Evolutionary conservation across 495 filamentous ascomycete genomes (phyloP), one percentile per base, ranked within the genome.

Genomic region (Parathielavia appendiculata): DNA sequence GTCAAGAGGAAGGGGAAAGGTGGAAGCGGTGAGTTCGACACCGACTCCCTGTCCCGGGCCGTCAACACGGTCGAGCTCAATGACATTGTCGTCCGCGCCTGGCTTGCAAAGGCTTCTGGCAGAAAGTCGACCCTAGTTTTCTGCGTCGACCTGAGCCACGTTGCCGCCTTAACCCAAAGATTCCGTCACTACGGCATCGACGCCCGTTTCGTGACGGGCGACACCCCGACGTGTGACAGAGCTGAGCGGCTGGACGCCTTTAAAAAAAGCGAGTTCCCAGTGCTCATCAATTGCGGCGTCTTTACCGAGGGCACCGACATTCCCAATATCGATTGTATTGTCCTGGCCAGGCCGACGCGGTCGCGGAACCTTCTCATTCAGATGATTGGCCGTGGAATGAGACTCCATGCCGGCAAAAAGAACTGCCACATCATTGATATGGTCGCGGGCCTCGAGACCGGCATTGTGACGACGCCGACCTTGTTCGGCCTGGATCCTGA

Each of bases 261-360:
- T 69, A 87, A 77, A 53, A 76, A 74, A 0, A 78, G 82, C n/a
- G 79, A 92, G 56, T 97, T 85, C 56, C 90, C 89, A 0, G 89
- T 99, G 6, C 81, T 99, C 16, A 69, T 99, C 36, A 99, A 99
- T 68, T 97, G 93, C 70, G 91, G 91, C 4, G 85, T 99, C 50
- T 97, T 96, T 63, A 97, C 92, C 3, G 93, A 99, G 75, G 92
- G 80, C 16, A 99, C 95, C 11, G 93, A 99, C 66, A 93, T 97
- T 17, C 93, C 93, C 5, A 97, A 97, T 67, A 90, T 97, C 57
- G 93, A 99, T 69, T 97, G 93, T 58, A 80, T 99, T 11, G 67
- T 99, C 13, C 77, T 99, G 41, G 92, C 90, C 7, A 76, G 95
- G 36, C 93, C 93, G 4, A 99, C 93, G 10, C 83, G 84, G 54